Base-by-base conservation (phyloP, 306 rosid species). In the Vicia villosa region DNA sequence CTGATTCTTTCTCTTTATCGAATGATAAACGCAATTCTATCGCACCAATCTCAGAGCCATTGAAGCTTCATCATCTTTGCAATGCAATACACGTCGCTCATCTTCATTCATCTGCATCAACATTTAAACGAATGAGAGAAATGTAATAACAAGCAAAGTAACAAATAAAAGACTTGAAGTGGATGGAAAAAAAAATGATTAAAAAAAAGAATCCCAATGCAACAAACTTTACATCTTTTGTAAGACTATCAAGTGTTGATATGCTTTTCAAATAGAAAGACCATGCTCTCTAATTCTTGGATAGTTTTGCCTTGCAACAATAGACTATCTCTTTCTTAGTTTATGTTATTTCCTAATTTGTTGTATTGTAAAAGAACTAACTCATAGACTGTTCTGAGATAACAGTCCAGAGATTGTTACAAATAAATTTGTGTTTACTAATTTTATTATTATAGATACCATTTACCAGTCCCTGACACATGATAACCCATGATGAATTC, bases 181-280 rank as follows among this genome's bases (percentile, higher is more conserved):
- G 61, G 41, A 49, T 26, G 26, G 37, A 10, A 9, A 16, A n/a
- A n/a, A 49, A 63, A 50, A 41, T 19, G 22, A 68, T 20, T 56
- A 36, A 42, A 62, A 43, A 36, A 32, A 26, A 36, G 62, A 30
- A 22, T 10, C 10, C 6, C 10, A 28, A 42, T 51, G 34, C 66
- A 19, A 47, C 9, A 28, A 62, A 17, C 38, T 40, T 40, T 32
- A 19, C 26, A 14, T 21, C 24, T 51, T 59, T 59, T 16, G 64
- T 58, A 71, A 59, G 78, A 75, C 32, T 49, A 19, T 56, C 32
- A 63, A 56, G 69, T 10, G 34, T 19, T 42, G 16, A 40, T 22
- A 13, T n/a, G n/a, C n/a, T n/a, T n/a, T n/a, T n/a, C n/a, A n/a
- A n/a, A n/a, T n/a, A n/a, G 14, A 47, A 2, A 16, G 55, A 47